phyloP scores from a whole-genome alignment of 495 filamentous ascomycete species.

The Entonaema liquescens region DNA sequence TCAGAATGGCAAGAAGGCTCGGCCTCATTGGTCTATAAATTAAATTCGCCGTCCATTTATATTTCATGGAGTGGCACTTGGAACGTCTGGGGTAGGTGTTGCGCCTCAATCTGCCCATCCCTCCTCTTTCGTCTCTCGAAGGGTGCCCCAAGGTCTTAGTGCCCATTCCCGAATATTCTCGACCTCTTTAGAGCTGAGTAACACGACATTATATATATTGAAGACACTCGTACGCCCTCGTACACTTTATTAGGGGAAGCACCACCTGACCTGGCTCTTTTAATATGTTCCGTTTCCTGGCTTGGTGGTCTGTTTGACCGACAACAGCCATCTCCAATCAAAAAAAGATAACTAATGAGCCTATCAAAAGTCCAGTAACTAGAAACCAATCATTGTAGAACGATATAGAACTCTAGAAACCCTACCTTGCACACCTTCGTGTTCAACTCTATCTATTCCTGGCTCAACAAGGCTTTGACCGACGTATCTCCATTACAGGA shows the following conservation, averaged over 20 bases:
- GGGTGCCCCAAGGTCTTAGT: slow-evolving; percentile 21
- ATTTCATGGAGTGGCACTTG: slow-evolving; percentile 24
- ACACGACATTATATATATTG: slow-evolving; percentile 24
- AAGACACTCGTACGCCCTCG: slow-evolving; percentile 10
- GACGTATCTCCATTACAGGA: neutral
- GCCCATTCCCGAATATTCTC: slow-evolving; percentile 33
- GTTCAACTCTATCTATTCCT: neutral
- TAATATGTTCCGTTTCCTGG: slow-evolving; percentile 33
- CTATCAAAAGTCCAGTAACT: slow-evolving; percentile 26
- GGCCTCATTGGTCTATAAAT: slow-evolving; percentile 41
- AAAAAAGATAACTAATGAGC: slow-evolving; percentile 26
- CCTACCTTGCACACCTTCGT: slow-evolving; percentile 7
- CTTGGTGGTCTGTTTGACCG: slow-evolving; percentile 23
- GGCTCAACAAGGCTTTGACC: slow-evolving; percentile 13
- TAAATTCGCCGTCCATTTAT: slow-evolving; percentile 41
- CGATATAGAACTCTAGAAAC: slow-evolving; percentile 10
- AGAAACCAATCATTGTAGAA: slow-evolving; percentile 14
- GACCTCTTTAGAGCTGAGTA: slow-evolving; percentile 25
- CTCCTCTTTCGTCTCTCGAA: slow-evolving; percentile 24
- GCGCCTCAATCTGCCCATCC: slow-evolving; percentile 36
- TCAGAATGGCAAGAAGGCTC: slow-evolving; percentile 21
- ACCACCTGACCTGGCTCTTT: slow-evolving; percentile 32
- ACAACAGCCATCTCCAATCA: slow-evolving; percentile 29
- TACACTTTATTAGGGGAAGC: slow-evolving; percentile 16
- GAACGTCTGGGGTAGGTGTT: slow-evolving; percentile 27